Conservation (phyloP, 2,329 filamentous ascomycete genomes). For the Cercospora nicotianae region DNA sequence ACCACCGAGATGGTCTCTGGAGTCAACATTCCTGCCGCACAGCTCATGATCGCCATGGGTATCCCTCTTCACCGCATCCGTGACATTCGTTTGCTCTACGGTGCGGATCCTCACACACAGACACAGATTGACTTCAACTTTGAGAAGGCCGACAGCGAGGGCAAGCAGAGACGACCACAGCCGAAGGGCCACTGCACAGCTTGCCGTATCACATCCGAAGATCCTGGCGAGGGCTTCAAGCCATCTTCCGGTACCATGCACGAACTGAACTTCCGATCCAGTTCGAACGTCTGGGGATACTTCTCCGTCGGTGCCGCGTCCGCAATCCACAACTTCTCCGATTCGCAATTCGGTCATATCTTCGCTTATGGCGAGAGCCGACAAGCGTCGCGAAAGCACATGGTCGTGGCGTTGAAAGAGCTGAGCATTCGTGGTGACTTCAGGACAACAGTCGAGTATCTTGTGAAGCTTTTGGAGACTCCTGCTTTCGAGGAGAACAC, state of each 20-base stretch:
- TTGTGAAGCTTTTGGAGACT: constrained; percentile 97
- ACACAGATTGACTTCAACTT: constrained; percentile 97
- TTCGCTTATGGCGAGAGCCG: constrained; percentile 99
- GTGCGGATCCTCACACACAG: constrained; percentile 82
- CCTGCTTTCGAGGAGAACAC: constrained; percentile 99
- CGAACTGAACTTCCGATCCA: constrained; percentile 97
- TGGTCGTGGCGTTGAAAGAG: constrained; percentile 98
- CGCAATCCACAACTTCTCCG: constrained; percentile 98
- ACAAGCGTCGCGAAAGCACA: constrained; percentile 94
- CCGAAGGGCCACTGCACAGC: constrained; percentile 97
- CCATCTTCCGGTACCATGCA: constrained; percentile 98
- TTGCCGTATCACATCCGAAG: constrained; percentile 98
- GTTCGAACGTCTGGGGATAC: constrained; percentile 99
- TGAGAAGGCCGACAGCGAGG: constrained; percentile 76
- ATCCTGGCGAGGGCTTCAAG: constrained; percentile 99
- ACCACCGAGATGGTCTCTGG: constrained; percentile 99
- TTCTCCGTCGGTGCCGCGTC: constrained; percentile 97
- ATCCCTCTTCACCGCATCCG: constrained; percentile 91
- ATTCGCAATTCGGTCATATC: constrained; percentile 98
- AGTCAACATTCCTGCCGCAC: constrained; percentile 93
- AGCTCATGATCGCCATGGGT: constrained; percentile 99
- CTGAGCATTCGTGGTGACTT: constrained; percentile 99
- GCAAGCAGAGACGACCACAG: constrained; percentile 83
- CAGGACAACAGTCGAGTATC: constrained; percentile 95
- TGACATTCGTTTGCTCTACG: constrained; percentile 94